Evolutionary conservation across 2,329 filamentous ascomycete genomes (phyloP), one percentile per base, ranked within the genome.

Genomic region (Proliferodiscus dingleyae): DNA sequence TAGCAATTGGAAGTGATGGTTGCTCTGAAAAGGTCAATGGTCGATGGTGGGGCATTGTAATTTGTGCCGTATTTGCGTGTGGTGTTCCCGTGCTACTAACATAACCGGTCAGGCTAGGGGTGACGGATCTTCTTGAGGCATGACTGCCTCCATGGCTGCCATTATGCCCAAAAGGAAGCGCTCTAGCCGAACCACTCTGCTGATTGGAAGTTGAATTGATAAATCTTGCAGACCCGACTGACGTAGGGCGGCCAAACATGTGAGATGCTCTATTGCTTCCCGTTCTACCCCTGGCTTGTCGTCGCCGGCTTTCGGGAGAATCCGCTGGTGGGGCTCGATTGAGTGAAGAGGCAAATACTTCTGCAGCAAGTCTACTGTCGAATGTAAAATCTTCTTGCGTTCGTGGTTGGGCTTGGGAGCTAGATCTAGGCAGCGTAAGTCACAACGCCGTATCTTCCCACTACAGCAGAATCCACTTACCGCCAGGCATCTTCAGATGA

Each of bases 241-340:
- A 55, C 7, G 40, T 57, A 13, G 51, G 54, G n/a, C 58, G 58
- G 11, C 43, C 45, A 19, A 44, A 29, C 18, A 19, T 30, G 37
- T 55, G 51, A 15, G 39, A 19, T 28, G 49, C 37, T 46, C 58
- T 54, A 24, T 44, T 51, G 19, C 33, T 45, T 19, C 50, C 49
- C 32, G 44, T 37, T 43, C 58, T 55, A 23, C 56, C 56, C 34
- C 58, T 52, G 26, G 47, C 37, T 32, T 49, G 48, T 8, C 52
- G 57, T 45, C 58, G 47, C 46, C 59, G 40, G 32, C 32, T 51
- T 34, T 60, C 57, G 23, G 49, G 39, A 19, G 50, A 53, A 30
- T 61, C 58, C 11, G 24, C 39, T 4, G 44, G 38, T 13, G 52
- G 48, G 11, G 41, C 21, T 28, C 53, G 45, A 32, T 28, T 47